A percentile compares a stretch with the other conserved stretches of the same genome.
phyloP scores from a whole-genome alignment of 2,329 filamentous ascomycete species.

The Hymenoscyphus infarciens region DNA sequence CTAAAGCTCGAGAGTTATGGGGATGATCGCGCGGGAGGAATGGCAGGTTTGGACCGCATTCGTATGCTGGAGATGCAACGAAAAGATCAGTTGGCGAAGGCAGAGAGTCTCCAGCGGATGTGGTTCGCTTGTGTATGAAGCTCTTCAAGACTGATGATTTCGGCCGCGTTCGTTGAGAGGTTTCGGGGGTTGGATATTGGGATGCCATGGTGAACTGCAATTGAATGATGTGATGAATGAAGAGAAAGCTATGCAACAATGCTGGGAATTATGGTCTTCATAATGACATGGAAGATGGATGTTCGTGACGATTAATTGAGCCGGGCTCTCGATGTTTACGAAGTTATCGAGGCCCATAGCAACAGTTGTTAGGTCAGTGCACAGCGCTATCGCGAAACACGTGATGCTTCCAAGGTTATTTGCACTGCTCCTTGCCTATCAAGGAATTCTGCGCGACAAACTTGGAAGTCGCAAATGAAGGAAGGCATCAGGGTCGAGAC shows the following conservation, averaged over 20 bases:
- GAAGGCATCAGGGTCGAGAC: too few species aligned
- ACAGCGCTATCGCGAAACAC: too few species aligned
- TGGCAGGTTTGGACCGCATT: conserved; percentile 27
- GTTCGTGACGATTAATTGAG: conserved; percentile 8
- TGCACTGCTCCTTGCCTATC: too few species aligned
- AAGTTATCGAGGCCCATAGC: too few species aligned
- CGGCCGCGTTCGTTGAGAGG: conserved; percentile 30
- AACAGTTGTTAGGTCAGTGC: too few species aligned
- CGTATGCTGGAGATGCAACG: conserved; percentile 24
- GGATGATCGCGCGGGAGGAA: conserved; percentile 37
- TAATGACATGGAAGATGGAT: conserved; percentile 20
- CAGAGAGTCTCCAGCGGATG: conserved; percentile 30
- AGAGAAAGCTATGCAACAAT: conserved; percentile 19
- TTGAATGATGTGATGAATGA: conserved; percentile 13
- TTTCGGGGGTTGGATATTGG: conserved; percentile 24
- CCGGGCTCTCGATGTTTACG: not conserved
- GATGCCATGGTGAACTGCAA: conserved; percentile 32
- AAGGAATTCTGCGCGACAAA: too few species aligned
- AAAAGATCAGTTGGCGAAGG: conserved; percentile 24
- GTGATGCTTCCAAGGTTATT: too few species aligned
- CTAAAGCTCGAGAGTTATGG: conserved; percentile 45
- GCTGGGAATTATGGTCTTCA: conserved; percentile 19
- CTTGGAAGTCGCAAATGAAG: too few species aligned
- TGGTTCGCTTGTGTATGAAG: conserved; percentile 35
- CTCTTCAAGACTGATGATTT: conserved; percentile 35